A percentile compares a stretch with the other conserved stretches of the same genome.
Evolutionary conservation across 495 filamentous ascomycete genomes (phyloP).

Genomic region (Aspergillus nidulans): DNA sequence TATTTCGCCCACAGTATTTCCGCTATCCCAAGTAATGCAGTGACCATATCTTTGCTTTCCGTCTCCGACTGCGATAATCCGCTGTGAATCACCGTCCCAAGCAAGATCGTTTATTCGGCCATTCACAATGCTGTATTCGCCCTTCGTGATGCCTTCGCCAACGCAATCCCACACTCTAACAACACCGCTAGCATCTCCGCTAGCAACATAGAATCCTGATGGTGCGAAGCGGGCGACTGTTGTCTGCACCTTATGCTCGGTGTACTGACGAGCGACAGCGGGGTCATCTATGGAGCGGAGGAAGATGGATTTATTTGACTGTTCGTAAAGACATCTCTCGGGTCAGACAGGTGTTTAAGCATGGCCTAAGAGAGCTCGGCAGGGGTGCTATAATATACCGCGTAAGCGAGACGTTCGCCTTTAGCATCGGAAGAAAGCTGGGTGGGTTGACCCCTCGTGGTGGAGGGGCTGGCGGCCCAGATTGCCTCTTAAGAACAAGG

Average conservation of each 20-base stretch:
- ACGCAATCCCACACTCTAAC: conserved; percentile 85
- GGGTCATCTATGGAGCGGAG: conserved; percentile 89
- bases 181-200: conserved; percentile 77
- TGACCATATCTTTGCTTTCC: conserved; percentile 92
- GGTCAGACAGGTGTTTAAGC: conserved; percentile 10
- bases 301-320: conserved; percentile 97
- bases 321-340: background rate
- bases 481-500: conserved; percentile 51
- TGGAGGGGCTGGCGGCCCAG: conserved; percentile 75
- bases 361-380: background rate
- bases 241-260: conserved; percentile 76
- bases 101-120: conserved; percentile 93
- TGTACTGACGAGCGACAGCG: conserved; percentile 77
- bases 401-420: conserved; percentile 89
- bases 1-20: conserved; percentile 93
- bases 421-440: conserved; percentile 86
- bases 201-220: conserved; percentile 93
- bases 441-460: conserved; percentile 81
- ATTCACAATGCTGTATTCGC: conserved; percentile 91
- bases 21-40: conserved; percentile 91
- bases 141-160: conserved; percentile 55
- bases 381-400: conserved; percentile 53
- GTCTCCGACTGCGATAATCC: conserved; percentile 92
- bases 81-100: conserved; percentile 96
- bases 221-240: conserved; percentile 94